A percentile compares a stretch with the other conserved stretches of the same genome.
These are phyloP conservation scores for Metschnikowia koreensis DNA, from an alignment of 805 yeast species.

Conservation along the genomic window DNA sequence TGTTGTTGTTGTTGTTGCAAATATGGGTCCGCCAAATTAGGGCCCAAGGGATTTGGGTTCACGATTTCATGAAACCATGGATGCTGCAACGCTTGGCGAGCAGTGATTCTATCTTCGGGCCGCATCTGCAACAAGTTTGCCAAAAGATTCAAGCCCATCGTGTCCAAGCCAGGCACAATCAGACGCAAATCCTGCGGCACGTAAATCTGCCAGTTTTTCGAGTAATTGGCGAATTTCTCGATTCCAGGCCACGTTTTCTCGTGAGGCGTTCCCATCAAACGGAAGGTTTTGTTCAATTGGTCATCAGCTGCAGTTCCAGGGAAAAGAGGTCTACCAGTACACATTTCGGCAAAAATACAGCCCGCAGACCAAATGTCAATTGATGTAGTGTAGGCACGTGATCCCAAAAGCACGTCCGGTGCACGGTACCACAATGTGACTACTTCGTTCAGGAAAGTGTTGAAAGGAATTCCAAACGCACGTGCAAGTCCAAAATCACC, in stretches of 20 bases:
- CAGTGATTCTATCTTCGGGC: conserved; percentile 59
- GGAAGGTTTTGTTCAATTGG: conserved; percentile 86
- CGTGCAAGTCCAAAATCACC: conserved; percentile 98
- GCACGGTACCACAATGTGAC: conserved; percentile 98
- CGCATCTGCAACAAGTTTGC: conserved; percentile 58
- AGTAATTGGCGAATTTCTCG: conserved; percentile 81
- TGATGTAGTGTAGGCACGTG: conserved; percentile 92
- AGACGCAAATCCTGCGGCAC: conserved; percentile 81
- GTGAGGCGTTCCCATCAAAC: conserved; percentile 94
- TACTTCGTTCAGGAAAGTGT: conserved; percentile 95
- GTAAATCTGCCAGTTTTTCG: conserved; percentile 78
- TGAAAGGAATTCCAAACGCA: conserved; percentile 97
- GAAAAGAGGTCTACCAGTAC: conserved; percentile 94
- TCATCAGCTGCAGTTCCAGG: conserved; percentile 97
- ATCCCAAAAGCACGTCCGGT: conserved; percentile 93
- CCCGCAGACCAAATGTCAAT: conserved; percentile 99
- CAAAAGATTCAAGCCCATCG: conserved; percentile 65
- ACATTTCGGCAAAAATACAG: conserved; percentile 97
- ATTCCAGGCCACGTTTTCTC: conserved; percentile 98
- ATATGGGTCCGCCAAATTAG: conserved; percentile 33
- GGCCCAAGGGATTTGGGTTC: conserved; percentile 36
- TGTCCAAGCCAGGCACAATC: conserved; percentile 67
- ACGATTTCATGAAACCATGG: conserved; percentile 82
- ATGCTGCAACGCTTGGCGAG: conserved; percentile 61
- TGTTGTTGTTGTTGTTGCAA: conserved; percentile 22